These are phyloP conservation scores for Hansenula lynferdii DNA, from an alignment of 1,139 yeast genomes.

Conservation along the genomic window DNA sequence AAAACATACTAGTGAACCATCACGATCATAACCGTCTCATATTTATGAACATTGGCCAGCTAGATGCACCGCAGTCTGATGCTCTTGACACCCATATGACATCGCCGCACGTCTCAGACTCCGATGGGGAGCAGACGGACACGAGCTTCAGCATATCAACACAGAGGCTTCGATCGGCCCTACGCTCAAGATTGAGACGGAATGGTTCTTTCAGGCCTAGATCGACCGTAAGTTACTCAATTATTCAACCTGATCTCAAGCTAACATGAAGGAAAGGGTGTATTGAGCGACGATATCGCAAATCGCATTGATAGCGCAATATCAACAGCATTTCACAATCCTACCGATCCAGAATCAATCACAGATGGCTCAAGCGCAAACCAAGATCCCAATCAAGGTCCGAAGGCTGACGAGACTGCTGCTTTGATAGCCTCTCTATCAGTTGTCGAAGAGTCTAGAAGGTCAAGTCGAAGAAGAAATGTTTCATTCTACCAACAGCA, in stretches of 20 bases:
- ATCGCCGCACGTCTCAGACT: slow-evolving; percentile 11
- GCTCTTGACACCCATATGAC: neutral
- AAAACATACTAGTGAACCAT: no score
- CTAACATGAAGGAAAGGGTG: neutral
- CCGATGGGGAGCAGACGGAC: slow-evolving; percentile 14
- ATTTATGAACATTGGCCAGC: no score
- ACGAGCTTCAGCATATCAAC: neutral
- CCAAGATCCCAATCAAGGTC: no score
- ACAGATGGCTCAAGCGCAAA: no score
- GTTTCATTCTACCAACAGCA: slow-evolving; percentile 18
- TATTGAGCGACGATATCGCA: no score
- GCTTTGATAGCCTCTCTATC: neutral
- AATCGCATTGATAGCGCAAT: no score
- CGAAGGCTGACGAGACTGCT: no score
- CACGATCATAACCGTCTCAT: no score
- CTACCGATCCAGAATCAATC: no score
- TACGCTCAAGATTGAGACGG: neutral
- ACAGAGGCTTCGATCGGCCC: neutral
- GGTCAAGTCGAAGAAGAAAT: slow-evolving; percentile 12
- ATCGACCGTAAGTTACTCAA: neutral
- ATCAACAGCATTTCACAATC: no score
- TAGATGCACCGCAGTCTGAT: neutral
- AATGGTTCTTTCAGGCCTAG: neutral
- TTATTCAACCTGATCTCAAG: no score
- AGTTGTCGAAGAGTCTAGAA: neutral